These are phyloP conservation scores for Neonectria hederae DNA, from an alignment of 2,329 filamentous ascomycete genomes.

Conservation along the genomic window DNA sequence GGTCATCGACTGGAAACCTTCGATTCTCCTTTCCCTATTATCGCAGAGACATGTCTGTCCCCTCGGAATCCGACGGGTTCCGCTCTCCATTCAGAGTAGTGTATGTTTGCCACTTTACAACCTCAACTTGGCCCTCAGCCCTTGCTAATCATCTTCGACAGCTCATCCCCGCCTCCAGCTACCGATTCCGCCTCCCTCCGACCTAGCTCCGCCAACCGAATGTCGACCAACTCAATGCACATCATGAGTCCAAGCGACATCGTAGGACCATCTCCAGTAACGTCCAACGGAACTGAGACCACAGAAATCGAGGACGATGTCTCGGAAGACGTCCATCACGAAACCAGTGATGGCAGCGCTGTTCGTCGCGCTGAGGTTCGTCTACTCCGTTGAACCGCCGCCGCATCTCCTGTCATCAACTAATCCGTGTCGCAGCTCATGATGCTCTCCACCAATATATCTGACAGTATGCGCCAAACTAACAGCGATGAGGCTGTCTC, in stretches of 20 bases:
- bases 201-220: constrained; percentile 59
- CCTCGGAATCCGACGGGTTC: constrained; percentile 60
- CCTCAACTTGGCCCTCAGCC: not conserved
- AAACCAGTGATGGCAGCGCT: constrained; percentile 26
- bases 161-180: constrained; percentile 49
- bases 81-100: constrained; percentile 61
- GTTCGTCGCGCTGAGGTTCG: constrained; percentile 46
- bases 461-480: constrained; percentile 65
- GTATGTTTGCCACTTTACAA: constrained; percentile 51
- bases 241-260: constrained; percentile 72
- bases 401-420: not conserved
- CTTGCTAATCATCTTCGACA: constrained; percentile 31
- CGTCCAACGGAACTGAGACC: constrained; percentile 83
- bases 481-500: constrained; percentile 83
- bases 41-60: constrained; percentile 63
- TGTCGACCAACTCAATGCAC: constrained; percentile 61
- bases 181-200: constrained; percentile 61
- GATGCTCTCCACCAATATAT: constrained; percentile 65
- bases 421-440: constrained; percentile 50
- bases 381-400: not conserved
- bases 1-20: constrained; percentile 66
- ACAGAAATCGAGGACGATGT: constrained; percentile 86
- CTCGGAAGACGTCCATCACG: constrained; percentile 65
- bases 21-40: constrained; percentile 54
- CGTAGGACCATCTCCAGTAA: constrained; percentile 84